A percentile compares a stretch with the other conserved stretches of the same genome.
Conservation (phyloP, 2,329 filamentous ascomycete genomes). For the Grosmannia penicillata region DNA sequence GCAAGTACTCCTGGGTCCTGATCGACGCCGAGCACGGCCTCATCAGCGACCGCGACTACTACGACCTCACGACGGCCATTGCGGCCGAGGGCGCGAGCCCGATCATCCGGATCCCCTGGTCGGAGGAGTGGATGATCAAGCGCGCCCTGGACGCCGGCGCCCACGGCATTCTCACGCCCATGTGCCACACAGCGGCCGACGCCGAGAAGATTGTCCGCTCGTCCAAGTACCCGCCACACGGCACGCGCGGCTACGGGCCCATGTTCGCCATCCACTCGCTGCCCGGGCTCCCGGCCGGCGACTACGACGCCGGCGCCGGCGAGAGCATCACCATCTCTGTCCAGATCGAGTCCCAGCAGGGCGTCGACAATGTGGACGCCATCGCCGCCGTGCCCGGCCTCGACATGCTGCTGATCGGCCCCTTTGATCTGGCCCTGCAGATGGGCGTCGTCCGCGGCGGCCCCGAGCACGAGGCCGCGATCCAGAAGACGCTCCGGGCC, state of each 20-base stretch:
- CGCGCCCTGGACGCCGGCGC: constrained; percentile 44
- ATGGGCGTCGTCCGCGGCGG: constrained; percentile 16
- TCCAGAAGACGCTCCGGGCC: constrained; percentile 19
- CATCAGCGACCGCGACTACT: constrained; percentile 21
- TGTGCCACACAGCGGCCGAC: constrained; percentile 13
- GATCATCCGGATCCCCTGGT: constrained; percentile 33
- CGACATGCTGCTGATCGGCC: constrained; percentile 23
- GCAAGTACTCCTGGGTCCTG: constrained; percentile 17
- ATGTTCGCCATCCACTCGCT: constrained; percentile 15
- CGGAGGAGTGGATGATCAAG: constrained; percentile 48
- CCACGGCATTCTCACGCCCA: constrained; percentile 40
- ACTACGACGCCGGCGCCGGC: constrained; percentile 20
- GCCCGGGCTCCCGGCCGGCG: constrained; percentile 14
- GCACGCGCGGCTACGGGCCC: constrained; percentile 16
- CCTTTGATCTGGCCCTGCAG: constrained; percentile 20
- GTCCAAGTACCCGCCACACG: constrained; percentile 12
- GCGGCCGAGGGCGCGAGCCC: constrained; percentile 22
- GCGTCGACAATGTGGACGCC: constrained; percentile 25
- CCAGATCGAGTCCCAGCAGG: constrained; percentile 25
- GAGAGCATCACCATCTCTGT: constrained; percentile 17
- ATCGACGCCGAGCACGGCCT: constrained; percentile 24
- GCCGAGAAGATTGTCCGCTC: constrained; percentile 12
- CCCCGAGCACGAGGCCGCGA: constrained; percentile 23
- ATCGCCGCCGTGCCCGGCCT: constrained; percentile 25
- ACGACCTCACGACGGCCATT: constrained; percentile 20